Base-by-base conservation (phyloP, 2,329 filamentous ascomycete species). In the Botryotinia calthae region DNA sequence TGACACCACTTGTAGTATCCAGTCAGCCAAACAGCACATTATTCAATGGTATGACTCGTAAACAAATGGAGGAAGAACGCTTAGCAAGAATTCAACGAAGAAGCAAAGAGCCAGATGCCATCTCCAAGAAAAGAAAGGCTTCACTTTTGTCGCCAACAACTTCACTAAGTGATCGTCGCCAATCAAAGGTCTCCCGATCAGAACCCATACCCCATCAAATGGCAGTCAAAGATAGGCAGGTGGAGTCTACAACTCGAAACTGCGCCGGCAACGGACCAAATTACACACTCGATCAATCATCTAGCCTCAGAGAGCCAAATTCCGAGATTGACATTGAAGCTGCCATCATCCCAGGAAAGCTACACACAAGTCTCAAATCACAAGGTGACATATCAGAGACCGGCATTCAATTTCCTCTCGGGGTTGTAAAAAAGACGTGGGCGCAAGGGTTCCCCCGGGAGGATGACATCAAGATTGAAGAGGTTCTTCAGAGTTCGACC, bases 381-480 rank as follows among this genome's bases (percentile, higher is more conserved):
- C 56, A 67, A 34, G 22, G 54, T 67, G 18, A 67, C 48, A 31
- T 75, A 42, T 71, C 44, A 28, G 63, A 59, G 4, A 61, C 72
- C 16, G 79, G 78, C 44, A 74, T 81, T 62, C 79, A 80, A 74
- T 81, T 77, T 74, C 80, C 80, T 18, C 58, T 78, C 48, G 95
- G 95, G 1, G 84, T 85, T 0, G 88, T 98, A 64, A 96, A 93
- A 82, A 93, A 92, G 79, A 98, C 96, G 0, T 95, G 92, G 89
- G 89, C 88, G 0, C 84, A 84, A 51, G 90, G 91, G 4, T 88
- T 87, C 75, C 84, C 86, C 2, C 86, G 92, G 0, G 84, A 84
- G 7, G 87, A 94, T 74, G 93, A 97, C 75, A 93, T 98, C 79
- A 96, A 90, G 74, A 90, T 98, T 58, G 93, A 97, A 78, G 94